phyloP scores from a whole-genome alignment of 2,329 filamentous ascomycete species.

The Pseudogymnoascus sp. region DNA sequence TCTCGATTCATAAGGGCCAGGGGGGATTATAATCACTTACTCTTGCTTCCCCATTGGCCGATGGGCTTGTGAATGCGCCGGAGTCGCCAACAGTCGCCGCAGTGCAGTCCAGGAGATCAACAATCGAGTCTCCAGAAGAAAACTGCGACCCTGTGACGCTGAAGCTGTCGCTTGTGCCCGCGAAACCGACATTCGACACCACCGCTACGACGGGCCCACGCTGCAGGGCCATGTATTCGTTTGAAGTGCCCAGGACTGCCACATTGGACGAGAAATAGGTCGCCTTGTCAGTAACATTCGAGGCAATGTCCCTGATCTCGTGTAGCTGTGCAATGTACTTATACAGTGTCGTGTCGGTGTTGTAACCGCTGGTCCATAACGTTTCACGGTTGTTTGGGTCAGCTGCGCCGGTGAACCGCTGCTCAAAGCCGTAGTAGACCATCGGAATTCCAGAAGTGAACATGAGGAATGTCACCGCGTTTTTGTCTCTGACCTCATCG shows the following conservation, averaged over 20 bases:
- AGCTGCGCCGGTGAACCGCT: conserved; percentile 33
- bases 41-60: conserved; percentile 9
- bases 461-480: conserved; percentile 38
- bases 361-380: conserved; percentile 33
- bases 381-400: conserved; percentile 36
- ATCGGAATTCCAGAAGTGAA: conserved; percentile 43
- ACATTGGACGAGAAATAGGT: conserved; percentile 3
- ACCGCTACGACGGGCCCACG: background rate
- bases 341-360: conserved; percentile 31
- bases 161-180: background rate
- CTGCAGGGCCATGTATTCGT: background rate
- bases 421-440: conserved; percentile 44
- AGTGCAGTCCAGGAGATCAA: conserved; percentile 14
- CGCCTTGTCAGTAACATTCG: background rate
- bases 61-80: conserved; percentile 10
- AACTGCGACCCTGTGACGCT: background rate
- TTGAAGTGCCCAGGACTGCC: background rate
- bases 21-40: background rate
- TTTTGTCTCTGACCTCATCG: conserved; percentile 29
- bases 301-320: background rate
- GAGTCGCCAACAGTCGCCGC: conserved; percentile 8
- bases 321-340: conserved; percentile 23
- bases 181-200: background rate
- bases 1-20: background rate
- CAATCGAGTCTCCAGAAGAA: conserved; percentile 9